Base-by-base conservation (phyloP, 768 basidiomycete species). In the Panaeolus cyanescens region DNA sequence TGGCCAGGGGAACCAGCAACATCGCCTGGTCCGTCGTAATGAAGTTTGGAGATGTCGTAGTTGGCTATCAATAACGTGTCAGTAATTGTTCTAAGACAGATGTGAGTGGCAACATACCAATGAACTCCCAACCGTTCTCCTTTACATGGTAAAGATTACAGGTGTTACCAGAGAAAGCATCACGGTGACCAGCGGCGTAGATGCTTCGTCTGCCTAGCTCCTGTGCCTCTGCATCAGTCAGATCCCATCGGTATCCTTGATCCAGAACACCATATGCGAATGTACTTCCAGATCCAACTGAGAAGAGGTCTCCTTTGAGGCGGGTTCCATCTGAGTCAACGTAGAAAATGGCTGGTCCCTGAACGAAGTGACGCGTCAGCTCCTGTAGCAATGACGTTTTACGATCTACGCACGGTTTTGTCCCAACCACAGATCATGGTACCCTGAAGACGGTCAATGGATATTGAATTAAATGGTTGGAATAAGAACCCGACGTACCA, bases 401-500 rank as follows among this genome's bases (percentile, higher is more conserved):
- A 17, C 7, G 4, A 9, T 15, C 12, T 32, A 77, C 89, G 68
- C 62, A 91, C 92, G 12, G 96, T 98, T 81, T 99, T 99, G 78
- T 99, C 97, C 95, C 96, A 99, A 28, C 97, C 97, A 69, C 96
- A 98, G 59, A 99, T 96, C 97, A 99, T 99, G 0, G 97, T 99
- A 55, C 97, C 97, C 95, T 96, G 67, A 10, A 54, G 3, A 54
- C 36, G 40, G 36, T 40, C 59, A 56, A 54, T 19, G 60, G 34
- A 61, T 20, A 4, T 39, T 28, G 20, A 17, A 56, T 13, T 19
- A 20, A 15, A 31, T 56, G 19, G 22, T 9, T 62, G 20, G 20
- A 28, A 55, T 54, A 42, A 55, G 54, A 5, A 32, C 22, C 15
- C 20, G 12, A 74, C 88, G n/a, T 58, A 95, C 95, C 96, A 99